Base-by-base conservation (phyloP, 2,329 filamentous ascomycete genomes). In the Ceratocystis destructans region DNA sequence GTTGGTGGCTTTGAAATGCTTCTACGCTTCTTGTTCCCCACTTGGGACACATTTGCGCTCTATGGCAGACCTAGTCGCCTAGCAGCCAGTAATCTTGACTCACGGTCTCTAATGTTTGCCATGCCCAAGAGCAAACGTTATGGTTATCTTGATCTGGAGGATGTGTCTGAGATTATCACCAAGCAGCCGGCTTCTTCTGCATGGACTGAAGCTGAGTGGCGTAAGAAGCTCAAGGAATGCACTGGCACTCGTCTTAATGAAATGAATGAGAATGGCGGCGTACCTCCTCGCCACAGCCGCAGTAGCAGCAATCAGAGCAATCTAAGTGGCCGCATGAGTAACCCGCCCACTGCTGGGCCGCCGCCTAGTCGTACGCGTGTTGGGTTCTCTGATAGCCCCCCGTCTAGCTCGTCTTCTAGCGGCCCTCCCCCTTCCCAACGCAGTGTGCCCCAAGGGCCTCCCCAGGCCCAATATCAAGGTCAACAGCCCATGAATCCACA, bases 1-100 rank as follows among this genome's bases (percentile, higher is more conserved):
- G 88, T 99, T 12, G 89, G 85, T 65, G 94, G 94, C 0, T 96
- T 97, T 71, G 94, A 97, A 75, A 96, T 95, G 81, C 87, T 99
- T 81, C 80, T 99, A 44, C 85, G 90, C 59, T 96, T 89, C 77
- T 79, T 99, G 12, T 95, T 99, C 74, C 94, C 94, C 0, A 89
- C 91, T 0, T 99, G 90, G 79, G 94, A 99, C 74, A 90, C 90
- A 0, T 99, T 96, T 74, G 85, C 82, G 48, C 79, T 99, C 1
- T 99, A 99, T 71, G 94, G 94, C 33, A 87, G 94, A 25, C 94
- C 94, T 0, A 88, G 84, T 33, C 86, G 90, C 69, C 80, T 99
- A 57, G 86, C 96, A 44, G 90, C 94, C 2, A 96, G 96, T 73
- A 87, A 89, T 0, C 82, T 92, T 57, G 92, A 97, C 75, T 80